phyloP scores from a whole-genome alignment of 1,284 basidiomycete genomes.

The Athelia psychrophila region DNA sequence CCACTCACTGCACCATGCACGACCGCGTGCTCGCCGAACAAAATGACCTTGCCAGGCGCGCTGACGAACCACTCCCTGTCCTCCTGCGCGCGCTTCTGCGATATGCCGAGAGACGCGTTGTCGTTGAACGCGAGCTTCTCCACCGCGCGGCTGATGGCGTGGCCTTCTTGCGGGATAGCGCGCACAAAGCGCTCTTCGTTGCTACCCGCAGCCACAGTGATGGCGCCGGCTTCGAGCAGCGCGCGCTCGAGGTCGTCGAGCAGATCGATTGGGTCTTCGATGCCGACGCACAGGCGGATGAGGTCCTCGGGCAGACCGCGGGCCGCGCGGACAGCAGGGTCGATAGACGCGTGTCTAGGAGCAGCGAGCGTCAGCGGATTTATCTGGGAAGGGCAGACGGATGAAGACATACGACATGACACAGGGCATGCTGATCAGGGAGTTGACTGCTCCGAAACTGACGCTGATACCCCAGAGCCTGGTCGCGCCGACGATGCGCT shows the following conservation, averaged over 20 bases:
- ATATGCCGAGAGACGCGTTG: slow-evolving; percentile 24
- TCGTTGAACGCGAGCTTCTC: slow-evolving; percentile 57
- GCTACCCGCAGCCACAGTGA: slow-evolving; percentile 53
- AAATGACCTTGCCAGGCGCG: slow-evolving; percentile 96
- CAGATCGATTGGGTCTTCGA: slow-evolving; percentile 92
- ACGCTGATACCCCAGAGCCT: slow-evolving; percentile 97
- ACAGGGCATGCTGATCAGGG: slow-evolving; percentile 98
- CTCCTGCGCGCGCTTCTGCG: slow-evolving; percentile 20
- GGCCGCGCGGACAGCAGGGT: slow-evolving; percentile 87
- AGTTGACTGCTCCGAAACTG: slow-evolving; percentile 98
- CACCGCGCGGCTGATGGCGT: slow-evolving; percentile 59
- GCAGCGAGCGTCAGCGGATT: slow-evolving; percentile 6
- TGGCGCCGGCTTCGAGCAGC: slow-evolving; percentile 89
- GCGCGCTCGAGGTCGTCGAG: slow-evolving; percentile 95
- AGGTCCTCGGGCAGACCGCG: slow-evolving; percentile 97
- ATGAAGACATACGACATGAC: slow-evolving; percentile 88
- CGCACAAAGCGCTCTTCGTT: slow-evolving; percentile 42
- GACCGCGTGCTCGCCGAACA: slow-evolving; percentile 99
- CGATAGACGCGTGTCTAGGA: slow-evolving; percentile 92
- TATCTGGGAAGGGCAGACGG: slow-evolving; percentile 10
- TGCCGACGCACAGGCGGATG: slow-evolving; percentile 97
- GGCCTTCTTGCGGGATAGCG: slow-evolving; percentile 34
- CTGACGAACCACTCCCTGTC: slow-evolving; percentile 84
- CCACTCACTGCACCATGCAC: slow-evolving; percentile 92
- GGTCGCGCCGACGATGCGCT: slow-evolving; percentile 90